Base-by-base conservation (phyloP, 2,329 filamentous ascomycete species). In the Knoxdaviesia proteae region DNA sequence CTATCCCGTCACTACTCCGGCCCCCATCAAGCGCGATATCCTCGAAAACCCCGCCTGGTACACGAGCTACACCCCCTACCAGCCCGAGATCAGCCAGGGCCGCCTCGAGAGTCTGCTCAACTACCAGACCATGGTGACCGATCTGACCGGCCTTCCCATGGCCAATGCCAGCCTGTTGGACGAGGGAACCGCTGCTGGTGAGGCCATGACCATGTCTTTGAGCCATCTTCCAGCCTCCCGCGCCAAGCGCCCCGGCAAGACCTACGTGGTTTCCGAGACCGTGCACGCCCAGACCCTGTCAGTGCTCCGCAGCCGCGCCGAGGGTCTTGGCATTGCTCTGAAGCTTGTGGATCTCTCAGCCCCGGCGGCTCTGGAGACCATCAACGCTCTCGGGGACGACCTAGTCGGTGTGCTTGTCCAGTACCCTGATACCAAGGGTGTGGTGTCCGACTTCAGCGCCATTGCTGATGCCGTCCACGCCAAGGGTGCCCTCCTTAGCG, bases 21-120 rank as follows among this genome's bases (percentile, higher is more conserved):
- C 84, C 44, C 87, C 94, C 45, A 93, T 96, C 58, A 84, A 90
- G 67, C 72, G 87, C 50, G 94, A 94, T 56, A 71, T 96, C 5
- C 65, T 96, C 45, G 86, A 96, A 67, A 88, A 81, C 57, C 88
- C 88, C 5, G 86, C 79, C 7, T 96, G 88, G 88, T 96, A 96
- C 59, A 96, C 88, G 36, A 94, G 86, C 62, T 94, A 96, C 60
- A 94, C 88, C 0, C 88, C 88, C 10, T 96, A 94, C 61, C 88
- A 96, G 63, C 81, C 88, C 3, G 88, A 96, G 63, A 94, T 96
- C 64, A 94, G 86, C 58, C 88, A 96, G 62, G 88, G 88, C 34
- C 77, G 88, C 44, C 62, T 96, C 47, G 84, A 94, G 67, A 93
- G 84, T 5, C 65, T 96, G 43, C 67, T 96, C 48, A 96, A 96